Conservation (phyloP, 2,329 filamentous ascomycete genomes). For the Tolypocladium paradoxum region DNA sequence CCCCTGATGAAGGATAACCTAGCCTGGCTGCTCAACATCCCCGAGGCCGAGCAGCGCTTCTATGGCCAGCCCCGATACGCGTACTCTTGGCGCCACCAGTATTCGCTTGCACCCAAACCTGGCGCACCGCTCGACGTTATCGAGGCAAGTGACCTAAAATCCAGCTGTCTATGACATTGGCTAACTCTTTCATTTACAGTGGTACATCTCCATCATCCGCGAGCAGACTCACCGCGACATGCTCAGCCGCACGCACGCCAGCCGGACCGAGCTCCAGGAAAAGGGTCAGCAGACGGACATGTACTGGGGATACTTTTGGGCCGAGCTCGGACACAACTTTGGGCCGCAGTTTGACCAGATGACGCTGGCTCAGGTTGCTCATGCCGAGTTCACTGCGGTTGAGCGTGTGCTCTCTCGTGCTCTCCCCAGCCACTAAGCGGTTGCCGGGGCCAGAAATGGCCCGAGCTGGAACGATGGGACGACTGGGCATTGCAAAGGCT, state of each 20-base stretch:
- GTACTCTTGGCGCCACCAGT: constrained; percentile 39
- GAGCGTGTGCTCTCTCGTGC: constrained; percentile 37
- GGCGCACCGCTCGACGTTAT: constrained; percentile 39
- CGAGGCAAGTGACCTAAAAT: constrained; percentile 30
- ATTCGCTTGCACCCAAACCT: constrained; percentile 38
- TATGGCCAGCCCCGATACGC: constrained; percentile 39
- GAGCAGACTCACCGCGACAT: constrained; percentile 36
- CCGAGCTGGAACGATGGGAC: not conserved
- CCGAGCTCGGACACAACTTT: constrained; percentile 30
- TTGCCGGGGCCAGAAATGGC: not conserved
- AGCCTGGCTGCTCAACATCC: constrained; percentile 28
- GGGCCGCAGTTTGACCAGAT: constrained; percentile 34
- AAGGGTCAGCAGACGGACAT: constrained; percentile 22
- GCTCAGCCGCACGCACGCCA: constrained; percentile 25
- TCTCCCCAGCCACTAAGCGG: constrained; percentile 10
- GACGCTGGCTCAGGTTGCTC: constrained; percentile 35
- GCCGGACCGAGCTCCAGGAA: constrained; percentile 27
- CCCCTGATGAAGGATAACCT: constrained; percentile 51
- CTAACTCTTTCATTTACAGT: constrained; percentile 24
- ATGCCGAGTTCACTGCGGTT: constrained; percentile 36
- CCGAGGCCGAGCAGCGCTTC: constrained; percentile 20
- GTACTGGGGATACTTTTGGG: constrained; percentile 44
- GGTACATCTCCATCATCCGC: constrained; percentile 45
- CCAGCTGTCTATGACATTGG: no score
- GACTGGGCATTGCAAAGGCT: not conserved